Base-by-base conservation (phyloP, 1,139 yeast species). In the Spathaspora sp. region DNA sequence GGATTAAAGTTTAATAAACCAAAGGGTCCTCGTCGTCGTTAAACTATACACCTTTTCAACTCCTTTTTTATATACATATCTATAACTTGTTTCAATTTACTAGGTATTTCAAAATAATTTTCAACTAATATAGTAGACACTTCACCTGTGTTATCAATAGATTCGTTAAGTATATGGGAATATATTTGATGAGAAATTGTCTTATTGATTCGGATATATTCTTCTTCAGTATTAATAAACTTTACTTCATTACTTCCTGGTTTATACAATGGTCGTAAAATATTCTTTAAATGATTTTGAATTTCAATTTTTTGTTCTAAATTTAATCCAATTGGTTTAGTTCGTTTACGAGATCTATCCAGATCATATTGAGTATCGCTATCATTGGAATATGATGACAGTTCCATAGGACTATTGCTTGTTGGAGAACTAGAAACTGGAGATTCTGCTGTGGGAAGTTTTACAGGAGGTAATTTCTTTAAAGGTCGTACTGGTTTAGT, bases 11-110 rank as follows among this genome's bases (percentile, higher is more conserved):
- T 80, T 51, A 72, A 59, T 51, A 79, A 76, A 57, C 86, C 86
- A 47, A 78, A 68, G 56, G 84, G 84, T 2, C 86, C 86, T 27
- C 68, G 80, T 53, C 66, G 80, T 49, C 67, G 77, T 57, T 74
- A 59, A 53, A 20, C n/a, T 34, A 17, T 34, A 34, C 13, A 20
- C n/a, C 11, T 4, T 15, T 31, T 31, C 33, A 60, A 49, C 45
- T 63, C 68, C 17, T 52, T 51, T 7, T 51, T 53, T 20, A 65
- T 63, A 46, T 56, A 58, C 18, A 45, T 46, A 36, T 63, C 61
- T n/a, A 70, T 65, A 40, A 68, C 42, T 2, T 48, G 45, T 45
- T 56, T 51, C 42, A 69, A 51, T 31, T 53, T 57, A 11, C 46
- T 31, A 33, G 48, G 48, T 10, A 51, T 47, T 11, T 53, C 45